Percentiles rank a stretch among this genome's conserved stretches.
These are phyloP conservation scores for Rhynchosporium graminicola DNA, from an alignment of 2,329 filamentous ascomycete genomes.

Conservation along the genomic window DNA sequence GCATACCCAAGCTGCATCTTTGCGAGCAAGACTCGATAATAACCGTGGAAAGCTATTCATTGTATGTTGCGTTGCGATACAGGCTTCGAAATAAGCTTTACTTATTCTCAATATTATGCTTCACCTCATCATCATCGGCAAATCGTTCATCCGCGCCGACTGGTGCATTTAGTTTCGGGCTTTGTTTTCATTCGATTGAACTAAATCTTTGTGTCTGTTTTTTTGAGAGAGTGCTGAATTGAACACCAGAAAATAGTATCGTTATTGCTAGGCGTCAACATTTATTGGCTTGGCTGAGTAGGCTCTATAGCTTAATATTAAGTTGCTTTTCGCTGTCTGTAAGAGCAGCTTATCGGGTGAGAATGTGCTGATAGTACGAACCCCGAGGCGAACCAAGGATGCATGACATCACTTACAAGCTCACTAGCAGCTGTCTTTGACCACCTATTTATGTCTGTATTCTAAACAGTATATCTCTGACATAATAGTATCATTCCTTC, in stretches of 20 bases:
- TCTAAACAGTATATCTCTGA: neutral
- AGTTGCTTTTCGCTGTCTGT: no score
- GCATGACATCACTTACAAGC: slow-evolving; percentile 26
- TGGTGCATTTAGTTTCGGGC: neutral
- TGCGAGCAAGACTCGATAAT: slow-evolving; percentile 28
- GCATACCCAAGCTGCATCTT: slow-evolving; percentile 38
- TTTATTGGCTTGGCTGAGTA: no score
- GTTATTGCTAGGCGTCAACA: no score
- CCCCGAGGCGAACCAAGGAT: slow-evolving; percentile 6
- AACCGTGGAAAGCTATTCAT: slow-evolving; percentile 35
- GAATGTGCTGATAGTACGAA: neutral
- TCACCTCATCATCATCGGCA: slow-evolving; percentile 12
- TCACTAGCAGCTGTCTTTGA: neutral
- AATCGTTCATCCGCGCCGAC: slow-evolving; percentile 24
- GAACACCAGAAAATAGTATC: no score
- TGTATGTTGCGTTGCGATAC: slow-evolving; percentile 7
- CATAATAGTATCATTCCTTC: neutral
- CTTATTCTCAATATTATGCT: slow-evolving; percentile 18
- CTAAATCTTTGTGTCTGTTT: no score
- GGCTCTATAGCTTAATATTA: no score
- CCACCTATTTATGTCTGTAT: neutral
- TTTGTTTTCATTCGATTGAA: neutral
- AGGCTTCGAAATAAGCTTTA: slow-evolving; percentile 15
- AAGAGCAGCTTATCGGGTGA: no score
- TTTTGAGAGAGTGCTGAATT: no score